Conservation (phyloP, 352 stramenopile genomes). For the Globisporangium polare region DNA sequence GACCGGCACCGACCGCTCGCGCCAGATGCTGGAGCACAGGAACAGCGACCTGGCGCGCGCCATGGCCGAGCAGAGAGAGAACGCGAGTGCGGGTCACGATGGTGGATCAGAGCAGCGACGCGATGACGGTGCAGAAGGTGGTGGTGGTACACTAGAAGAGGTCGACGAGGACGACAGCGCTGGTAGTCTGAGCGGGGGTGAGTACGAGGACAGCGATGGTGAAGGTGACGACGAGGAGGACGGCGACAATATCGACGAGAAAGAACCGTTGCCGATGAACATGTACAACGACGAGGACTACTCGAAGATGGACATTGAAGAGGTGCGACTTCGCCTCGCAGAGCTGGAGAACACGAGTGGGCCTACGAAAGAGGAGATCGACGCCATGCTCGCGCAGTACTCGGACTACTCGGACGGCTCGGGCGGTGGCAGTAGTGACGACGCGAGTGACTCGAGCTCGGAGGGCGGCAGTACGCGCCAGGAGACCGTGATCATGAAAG, state of each 20-base stretch:
- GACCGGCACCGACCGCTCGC: conserved; percentile 3
- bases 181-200: background rate
- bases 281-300: conserved; percentile 12
- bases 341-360: conserved; percentile 39
- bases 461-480: conserved; percentile 7
- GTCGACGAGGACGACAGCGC: conserved; percentile 14
- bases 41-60: conserved; percentile 18
- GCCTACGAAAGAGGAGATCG: conserved; percentile 55
- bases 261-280: background rate
- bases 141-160: conserved; percentile 19
- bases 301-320: conserved; percentile 28
- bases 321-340: conserved; percentile 43
- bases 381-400: conserved; percentile 57
- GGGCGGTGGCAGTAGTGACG: background rate
- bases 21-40: conserved; percentile 13
- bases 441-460: conserved; percentile 11
- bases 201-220: background rate
- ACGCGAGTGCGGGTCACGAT: background rate
- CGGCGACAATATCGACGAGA: background rate
- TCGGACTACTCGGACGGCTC: conserved; percentile 27
- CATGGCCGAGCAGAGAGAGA: conserved; percentile 15
- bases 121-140: conserved; percentile 12
- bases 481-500: conserved; percentile 76
- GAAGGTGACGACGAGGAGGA: background rate
- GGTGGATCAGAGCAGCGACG: background rate